Evolutionary conservation across 768 basidiomycete species (phyloP), one percentile per base, ranked within the genome.

Genomic region (Mycena vulgaris): DNA sequence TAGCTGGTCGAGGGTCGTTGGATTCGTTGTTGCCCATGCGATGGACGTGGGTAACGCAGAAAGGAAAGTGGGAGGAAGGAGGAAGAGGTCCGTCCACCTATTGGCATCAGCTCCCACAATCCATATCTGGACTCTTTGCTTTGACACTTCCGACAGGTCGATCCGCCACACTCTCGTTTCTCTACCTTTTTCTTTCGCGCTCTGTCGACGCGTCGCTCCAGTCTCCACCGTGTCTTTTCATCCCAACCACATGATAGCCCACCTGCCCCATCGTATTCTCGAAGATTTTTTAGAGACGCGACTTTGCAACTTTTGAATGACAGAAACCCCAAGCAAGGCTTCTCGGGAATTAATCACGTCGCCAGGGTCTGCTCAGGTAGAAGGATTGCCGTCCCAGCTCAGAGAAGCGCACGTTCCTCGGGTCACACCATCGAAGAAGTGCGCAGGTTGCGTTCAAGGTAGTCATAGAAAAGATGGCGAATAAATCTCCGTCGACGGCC

Each of bases 21-120:
- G 68, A 68, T 14, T 59, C 61, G 55, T 53, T 63, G 62, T 72
- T 73, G 55, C 71, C 71, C 71, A 73, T 73, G 28, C 39, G 19
- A n/a, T 35, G 37, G 31, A 33, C 28, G 25, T 42, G 42, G 53
- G 48, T 64, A 30, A 52, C 27, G 53, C 64, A 57, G 64, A 58
- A 53, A 40, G 48, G 19, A 37, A 28, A 23, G 23, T 11, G 35
- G 55, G 31, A 21, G 33, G 16, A 37, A 23, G 37, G 30, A 53
- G 25, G 23, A 40, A 63, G 39, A n/a, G 7, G 33, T 40, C 37
- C 51, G 25, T 23, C 51, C 25, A 33, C 14, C 23, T 8, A 60
- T 21, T 28, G 9, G 25, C 31, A 62, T 51, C 47, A 48, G 55
- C 17, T 30, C 51, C 62, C 45, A 52, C 48, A 45, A 51, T 37